A percentile compares a stretch with the other conserved stretches of the same genome.
Evolutionary conservation across 1,139 yeast genomes (phyloP).

Genomic region (Nakaseomyces nivariensis): DNA sequence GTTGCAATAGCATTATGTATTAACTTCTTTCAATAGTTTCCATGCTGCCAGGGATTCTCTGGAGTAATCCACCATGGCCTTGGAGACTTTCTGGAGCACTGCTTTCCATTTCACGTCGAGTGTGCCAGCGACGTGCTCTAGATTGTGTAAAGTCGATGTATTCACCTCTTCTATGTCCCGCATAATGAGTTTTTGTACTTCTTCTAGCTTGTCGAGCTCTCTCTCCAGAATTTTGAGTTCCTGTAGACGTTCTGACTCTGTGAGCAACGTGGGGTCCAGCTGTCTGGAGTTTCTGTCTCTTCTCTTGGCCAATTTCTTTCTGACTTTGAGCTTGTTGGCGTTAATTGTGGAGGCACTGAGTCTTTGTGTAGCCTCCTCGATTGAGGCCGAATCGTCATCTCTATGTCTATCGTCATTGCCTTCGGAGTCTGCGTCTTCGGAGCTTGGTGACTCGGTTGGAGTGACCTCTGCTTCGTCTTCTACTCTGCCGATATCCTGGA

Average conservation of each 20-base stretch:
- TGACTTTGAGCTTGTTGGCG: slow-evolving; percentile 8
- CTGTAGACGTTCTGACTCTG: slow-evolving; percentile 27
- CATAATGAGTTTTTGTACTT: slow-evolving; percentile 30
- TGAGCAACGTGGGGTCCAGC: slow-evolving; percentile 25
- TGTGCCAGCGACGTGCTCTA: slow-evolving; percentile 18
- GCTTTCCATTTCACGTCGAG: slow-evolving; percentile 22
- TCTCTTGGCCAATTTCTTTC: slow-evolving; percentile 10
- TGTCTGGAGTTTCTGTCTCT: slow-evolving; percentile 6
- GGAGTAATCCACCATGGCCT: slow-evolving; percentile 22
- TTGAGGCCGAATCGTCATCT: neutral
- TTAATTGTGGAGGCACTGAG: slow-evolving; percentile 7
- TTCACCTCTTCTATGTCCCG: slow-evolving; percentile 31
- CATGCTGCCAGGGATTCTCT: slow-evolving; percentile 30
- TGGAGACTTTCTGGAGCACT: slow-evolving; percentile 25
- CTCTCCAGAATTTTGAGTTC: slow-evolving; percentile 25
- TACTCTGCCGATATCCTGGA: neutral
- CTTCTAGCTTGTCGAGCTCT: slow-evolving; percentile 31
- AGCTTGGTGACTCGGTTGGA: neutral
- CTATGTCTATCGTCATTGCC: neutral
- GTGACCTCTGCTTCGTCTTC: neutral
- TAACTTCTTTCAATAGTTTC: slow-evolving; percentile 15
- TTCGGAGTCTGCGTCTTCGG: no score
- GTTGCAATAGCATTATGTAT: neutral
- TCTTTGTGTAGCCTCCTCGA: neutral
- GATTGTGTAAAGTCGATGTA: slow-evolving; percentile 22